Evolutionary conservation across 768 basidiomycete species (phyloP).

Genomic region (Brasilioporus rufonigricans): DNA sequence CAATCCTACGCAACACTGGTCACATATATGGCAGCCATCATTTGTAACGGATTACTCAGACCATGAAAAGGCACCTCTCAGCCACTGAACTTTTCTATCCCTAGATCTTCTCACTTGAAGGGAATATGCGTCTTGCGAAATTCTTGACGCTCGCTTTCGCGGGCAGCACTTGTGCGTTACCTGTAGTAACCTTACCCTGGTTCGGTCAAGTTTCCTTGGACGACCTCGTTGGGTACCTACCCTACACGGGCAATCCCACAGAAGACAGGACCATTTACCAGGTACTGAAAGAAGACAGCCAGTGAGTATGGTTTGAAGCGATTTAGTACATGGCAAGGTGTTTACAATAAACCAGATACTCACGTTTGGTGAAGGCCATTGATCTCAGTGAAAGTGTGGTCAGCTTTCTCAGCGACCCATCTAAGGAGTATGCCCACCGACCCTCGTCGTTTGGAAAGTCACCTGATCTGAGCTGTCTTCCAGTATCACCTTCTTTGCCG

Average conservation of each 20-base stretch:
- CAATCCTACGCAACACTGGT: background rate
- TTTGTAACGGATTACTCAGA: background rate
- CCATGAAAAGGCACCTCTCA: background rate
- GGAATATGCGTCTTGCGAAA: slow-evolving; percentile 16
- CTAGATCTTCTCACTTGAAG: background rate
- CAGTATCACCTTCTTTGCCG: slow-evolving; percentile 16
- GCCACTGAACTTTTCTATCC: background rate
- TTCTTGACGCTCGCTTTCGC: slow-evolving; percentile 11
- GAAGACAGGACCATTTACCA: slow-evolving; percentile 11
- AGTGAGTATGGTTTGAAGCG: slow-evolving; percentile 2
- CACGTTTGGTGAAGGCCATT: slow-evolving; percentile 12
- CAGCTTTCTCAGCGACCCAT: slow-evolving; percentile 9
- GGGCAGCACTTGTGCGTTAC: slow-evolving; percentile 16
- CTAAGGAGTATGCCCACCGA: slow-evolving; percentile 4
- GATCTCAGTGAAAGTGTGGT: slow-evolving; percentile 15
- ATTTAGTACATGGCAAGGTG: background rate
- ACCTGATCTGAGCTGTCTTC: background rate
- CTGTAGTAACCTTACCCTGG: slow-evolving; percentile 20
- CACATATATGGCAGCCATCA: too few relatives aligned
- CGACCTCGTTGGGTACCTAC: slow-evolving; percentile 4
- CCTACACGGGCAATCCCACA: background rate
- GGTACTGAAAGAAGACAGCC: slow-evolving; percentile 10
- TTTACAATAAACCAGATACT: slow-evolving; percentile 6
- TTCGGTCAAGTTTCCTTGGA: slow-evolving; percentile 22
- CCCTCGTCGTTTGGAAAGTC: background rate